Evolutionary conservation across 2,329 filamentous ascomycete species (phyloP).

Genomic region (Ascochyta pisi): DNA sequence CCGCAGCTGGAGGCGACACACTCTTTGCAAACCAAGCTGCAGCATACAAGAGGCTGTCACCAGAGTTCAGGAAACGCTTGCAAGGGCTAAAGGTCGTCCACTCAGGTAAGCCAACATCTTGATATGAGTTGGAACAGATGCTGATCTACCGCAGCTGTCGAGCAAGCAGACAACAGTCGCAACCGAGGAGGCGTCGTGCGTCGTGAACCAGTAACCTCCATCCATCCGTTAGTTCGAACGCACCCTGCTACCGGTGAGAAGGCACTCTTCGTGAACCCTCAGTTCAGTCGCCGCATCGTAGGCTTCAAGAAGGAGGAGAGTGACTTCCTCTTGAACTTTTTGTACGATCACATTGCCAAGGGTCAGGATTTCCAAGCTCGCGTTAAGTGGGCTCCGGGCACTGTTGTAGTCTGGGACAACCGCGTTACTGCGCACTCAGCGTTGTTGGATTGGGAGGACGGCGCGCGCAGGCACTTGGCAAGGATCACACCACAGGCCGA

Average conservation of each 20-base stretch:
- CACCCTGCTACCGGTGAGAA: slow-evolving; percentile 85
- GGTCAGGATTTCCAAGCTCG: slow-evolving; percentile 76
- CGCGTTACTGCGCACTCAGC: slow-evolving; percentile 80
- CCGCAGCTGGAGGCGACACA: slow-evolving; percentile 81
- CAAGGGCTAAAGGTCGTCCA: slow-evolving; percentile 83
- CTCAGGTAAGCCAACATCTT: slow-evolving; percentile 62
- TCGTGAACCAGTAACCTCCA: slow-evolving; percentile 75
- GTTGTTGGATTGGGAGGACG: slow-evolving; percentile 80
- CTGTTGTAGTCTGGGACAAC: slow-evolving; percentile 89
- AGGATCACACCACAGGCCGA: slow-evolving; percentile 86
- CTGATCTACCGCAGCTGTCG: slow-evolving; percentile 53
- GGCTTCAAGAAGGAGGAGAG: slow-evolving; percentile 88
- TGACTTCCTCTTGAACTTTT: slow-evolving; percentile 76
- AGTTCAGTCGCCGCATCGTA: slow-evolving; percentile 83
- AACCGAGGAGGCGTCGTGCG: slow-evolving; percentile 73
- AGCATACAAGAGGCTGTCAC: slow-evolving; percentile 82
- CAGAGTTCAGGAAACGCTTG: slow-evolving; percentile 77
- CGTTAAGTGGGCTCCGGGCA: slow-evolving; percentile 79
- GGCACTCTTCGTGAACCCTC: slow-evolving; percentile 80
- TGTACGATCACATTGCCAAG: slow-evolving; percentile 76
- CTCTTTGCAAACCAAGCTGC: slow-evolving; percentile 80
- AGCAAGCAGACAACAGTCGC: slow-evolving; percentile 77
- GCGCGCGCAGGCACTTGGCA: slow-evolving; percentile 78
- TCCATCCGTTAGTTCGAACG: slow-evolving; percentile 80
- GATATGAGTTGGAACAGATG: neutral